These are phyloP conservation scores for Xylaria sp. DNA, from an alignment of 2,329 filamentous ascomycete species.

Conservation along the genomic window DNA sequence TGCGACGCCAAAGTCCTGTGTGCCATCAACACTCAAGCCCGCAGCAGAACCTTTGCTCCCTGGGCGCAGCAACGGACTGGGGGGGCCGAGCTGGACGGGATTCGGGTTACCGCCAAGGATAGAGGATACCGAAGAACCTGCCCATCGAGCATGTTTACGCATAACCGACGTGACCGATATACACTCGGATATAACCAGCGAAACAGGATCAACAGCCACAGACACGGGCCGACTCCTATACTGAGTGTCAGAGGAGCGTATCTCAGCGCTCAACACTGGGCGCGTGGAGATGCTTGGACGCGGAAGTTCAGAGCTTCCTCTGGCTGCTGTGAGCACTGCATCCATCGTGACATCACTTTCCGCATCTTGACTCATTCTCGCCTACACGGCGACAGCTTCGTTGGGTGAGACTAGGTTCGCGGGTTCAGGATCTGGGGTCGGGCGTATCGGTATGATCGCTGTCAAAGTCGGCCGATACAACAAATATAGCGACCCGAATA, in stretches of 20 bases:
- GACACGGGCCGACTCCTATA: conserved; percentile 69
- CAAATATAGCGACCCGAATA: neutral
- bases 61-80: conserved; percentile 49
- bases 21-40: conserved; percentile 47
- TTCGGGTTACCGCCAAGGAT: conserved; percentile 82
- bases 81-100: conserved; percentile 58
- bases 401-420: conserved; percentile 11
- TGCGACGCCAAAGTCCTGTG: conserved; percentile 64
- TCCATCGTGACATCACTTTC: conserved; percentile 38
- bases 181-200: conserved; percentile 96
- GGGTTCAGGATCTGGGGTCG: conserved; percentile 6
- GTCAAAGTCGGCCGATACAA: neutral
- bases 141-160: conserved; percentile 95
- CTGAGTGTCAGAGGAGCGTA: conserved; percentile 54
- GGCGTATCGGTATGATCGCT: conserved; percentile 5
- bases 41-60: conserved; percentile 50
- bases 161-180: conserved; percentile 98
- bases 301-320: conserved; percentile 33
- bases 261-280: conserved; percentile 25
- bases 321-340: conserved; percentile 36
- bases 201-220: conserved; percentile 88
- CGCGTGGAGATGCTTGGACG: conserved; percentile 33
- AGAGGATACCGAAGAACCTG: conserved; percentile 93
- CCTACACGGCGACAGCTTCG: conserved; percentile 35
- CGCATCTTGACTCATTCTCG: conserved; percentile 47